Evolutionary conservation across 2,329 filamentous ascomycete species (phyloP).

Genomic region (Ophiosphaerella korrae): DNA sequence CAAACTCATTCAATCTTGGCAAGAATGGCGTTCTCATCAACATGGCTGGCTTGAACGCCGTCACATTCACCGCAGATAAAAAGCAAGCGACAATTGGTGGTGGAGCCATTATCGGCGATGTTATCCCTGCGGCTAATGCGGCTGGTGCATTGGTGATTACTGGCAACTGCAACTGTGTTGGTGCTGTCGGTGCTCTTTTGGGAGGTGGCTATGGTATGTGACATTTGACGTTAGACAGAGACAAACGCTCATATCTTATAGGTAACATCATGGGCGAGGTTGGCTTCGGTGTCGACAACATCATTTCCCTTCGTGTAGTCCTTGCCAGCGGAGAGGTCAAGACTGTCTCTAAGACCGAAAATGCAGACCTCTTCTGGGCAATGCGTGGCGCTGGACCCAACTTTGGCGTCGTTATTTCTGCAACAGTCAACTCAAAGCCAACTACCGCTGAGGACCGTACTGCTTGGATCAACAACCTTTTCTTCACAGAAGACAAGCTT

Average conservation of each 20-base stretch:
- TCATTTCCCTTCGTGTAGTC: constrained; percentile 39
- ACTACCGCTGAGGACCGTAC: constrained; percentile 25
- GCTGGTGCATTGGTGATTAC: constrained; percentile 33
- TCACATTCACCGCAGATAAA: constrained; percentile 30
- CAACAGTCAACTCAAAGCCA: constrained; percentile 46
- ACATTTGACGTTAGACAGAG: too few relatives aligned
- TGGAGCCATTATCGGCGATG: constrained; percentile 45
- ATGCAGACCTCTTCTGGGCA: constrained; percentile 45
- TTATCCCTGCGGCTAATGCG: constrained; percentile 47
- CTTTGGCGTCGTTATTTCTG: constrained; percentile 44
- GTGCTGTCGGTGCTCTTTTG: constrained; percentile 33
- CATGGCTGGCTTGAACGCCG: constrained; percentile 29
- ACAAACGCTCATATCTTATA: constrained; percentile 2
- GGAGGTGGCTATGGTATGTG: constrained; percentile 59
- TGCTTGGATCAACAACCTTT: constrained; percentile 32
- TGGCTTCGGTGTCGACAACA: constrained; percentile 60
- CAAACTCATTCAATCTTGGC: constrained; percentile 27
- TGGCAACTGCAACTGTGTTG: constrained; percentile 42
- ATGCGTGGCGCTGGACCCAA: constrained; percentile 45
- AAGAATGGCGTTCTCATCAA: constrained; percentile 37
- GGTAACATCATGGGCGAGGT: constrained; percentile 58
- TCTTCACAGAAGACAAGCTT: constrained; percentile 34
- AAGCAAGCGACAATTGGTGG: constrained; percentile 33
- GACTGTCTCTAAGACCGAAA: constrained; percentile 29
- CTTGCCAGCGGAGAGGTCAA: constrained; percentile 35